These are phyloP conservation scores for Zygotorulaspora mrakii DNA, from an alignment of 1,139 yeast species.

Conservation along the genomic window DNA sequence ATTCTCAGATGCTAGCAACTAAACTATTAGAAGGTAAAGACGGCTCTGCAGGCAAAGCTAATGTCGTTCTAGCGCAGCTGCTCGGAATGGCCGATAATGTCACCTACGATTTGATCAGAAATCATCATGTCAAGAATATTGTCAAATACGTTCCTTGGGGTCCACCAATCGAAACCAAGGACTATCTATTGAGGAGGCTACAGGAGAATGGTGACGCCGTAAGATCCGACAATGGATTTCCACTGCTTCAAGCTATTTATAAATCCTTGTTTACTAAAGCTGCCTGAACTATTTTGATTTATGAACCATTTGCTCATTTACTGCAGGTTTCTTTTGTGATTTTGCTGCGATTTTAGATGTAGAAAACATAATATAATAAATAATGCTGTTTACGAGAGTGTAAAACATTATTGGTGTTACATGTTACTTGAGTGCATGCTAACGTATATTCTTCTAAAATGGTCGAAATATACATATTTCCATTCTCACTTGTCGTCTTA, in stretches of 20 bases:
- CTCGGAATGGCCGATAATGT: conserved; percentile 95
- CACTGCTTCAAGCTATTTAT: conserved; percentile 57
- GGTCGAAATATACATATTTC: no score
- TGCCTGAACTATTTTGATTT: no score
- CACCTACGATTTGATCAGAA: conserved; percentile 66
- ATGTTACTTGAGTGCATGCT: no score
- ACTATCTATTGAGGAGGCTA: conserved; percentile 81
- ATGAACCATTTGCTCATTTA: no score
- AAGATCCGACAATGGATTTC: conserved; percentile 81
- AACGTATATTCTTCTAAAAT: no score
- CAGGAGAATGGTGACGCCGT: conserved; percentile 98
- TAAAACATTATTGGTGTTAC: no score
- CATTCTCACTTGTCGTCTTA: no score
- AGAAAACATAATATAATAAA: no score
- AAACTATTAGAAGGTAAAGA: conserved; percentile 42
- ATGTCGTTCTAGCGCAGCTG: conserved; percentile 84
- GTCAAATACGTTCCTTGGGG: conserved; percentile 98
- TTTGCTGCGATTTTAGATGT: no score
- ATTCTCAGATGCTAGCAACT: conserved; percentile 72
- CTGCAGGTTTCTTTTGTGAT: no score
- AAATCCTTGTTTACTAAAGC: conserved; percentile 37
- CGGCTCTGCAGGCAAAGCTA: conserved; percentile 45
- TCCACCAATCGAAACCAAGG: conserved; percentile 90
- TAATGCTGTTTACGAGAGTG: no score
- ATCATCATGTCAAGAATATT: conserved; percentile 65